Conservation (phyloP, 495 filamentous ascomycete genomes). For the Xylaria grammica region DNA sequence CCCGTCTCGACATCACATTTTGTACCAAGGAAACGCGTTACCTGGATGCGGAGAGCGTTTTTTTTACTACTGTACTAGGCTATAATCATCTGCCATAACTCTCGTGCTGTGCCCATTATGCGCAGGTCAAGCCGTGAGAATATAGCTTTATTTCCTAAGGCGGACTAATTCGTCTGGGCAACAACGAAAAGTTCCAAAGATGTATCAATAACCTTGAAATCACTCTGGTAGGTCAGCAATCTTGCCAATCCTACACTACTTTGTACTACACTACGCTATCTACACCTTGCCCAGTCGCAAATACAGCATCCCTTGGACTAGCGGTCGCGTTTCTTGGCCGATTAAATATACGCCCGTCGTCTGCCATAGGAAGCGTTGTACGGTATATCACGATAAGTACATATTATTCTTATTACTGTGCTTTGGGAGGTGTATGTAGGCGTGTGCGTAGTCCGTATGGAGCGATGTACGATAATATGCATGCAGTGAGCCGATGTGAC, state of each 20-base stretch:
- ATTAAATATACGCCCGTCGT: neutral
- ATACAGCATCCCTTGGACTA: neutral
- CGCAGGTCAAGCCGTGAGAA: neutral
- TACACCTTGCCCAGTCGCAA: neutral
- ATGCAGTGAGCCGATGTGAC: slow-evolving; percentile 21
- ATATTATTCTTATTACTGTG: neutral
- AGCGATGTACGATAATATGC: slow-evolving; percentile 11
- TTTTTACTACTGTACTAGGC: neutral
- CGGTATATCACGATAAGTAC: neutral
- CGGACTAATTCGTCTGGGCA: neutral
- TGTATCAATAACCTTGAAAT: neutral
- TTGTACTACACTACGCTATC: too few relatives aligned
- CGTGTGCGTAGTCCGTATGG: slow-evolving; percentile 5
- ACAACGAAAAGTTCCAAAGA: too few relatives aligned
- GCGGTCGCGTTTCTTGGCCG: neutral
- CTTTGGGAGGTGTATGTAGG: neutral
- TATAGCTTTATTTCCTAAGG: neutral
- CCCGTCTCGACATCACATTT: neutral
- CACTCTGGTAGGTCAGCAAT: too few relatives aligned
- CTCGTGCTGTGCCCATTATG: neutral
- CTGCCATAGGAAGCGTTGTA: neutral
- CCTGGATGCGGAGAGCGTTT: neutral
- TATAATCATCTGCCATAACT: neutral
- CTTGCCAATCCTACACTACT: too few relatives aligned
- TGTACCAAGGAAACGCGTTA: neutral